These are phyloP conservation scores for Russula vinacea DNA, from an alignment of 768 basidiomycete genomes.

Conservation along the genomic window DNA sequence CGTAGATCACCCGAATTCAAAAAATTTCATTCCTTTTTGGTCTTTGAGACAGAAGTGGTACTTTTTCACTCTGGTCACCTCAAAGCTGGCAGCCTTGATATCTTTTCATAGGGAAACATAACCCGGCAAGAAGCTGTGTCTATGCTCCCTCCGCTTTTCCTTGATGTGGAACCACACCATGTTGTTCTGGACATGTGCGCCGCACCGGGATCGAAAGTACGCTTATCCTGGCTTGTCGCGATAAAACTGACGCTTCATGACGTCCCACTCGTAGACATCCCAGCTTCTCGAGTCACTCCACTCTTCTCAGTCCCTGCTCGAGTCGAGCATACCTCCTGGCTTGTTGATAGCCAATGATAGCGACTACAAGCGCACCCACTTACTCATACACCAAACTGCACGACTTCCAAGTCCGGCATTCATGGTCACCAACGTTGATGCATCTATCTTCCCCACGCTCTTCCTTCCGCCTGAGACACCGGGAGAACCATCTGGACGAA, in stretches of 20 bases:
- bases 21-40: constrained; percentile 92
- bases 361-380: constrained; percentile 89
- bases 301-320: constrained; percentile 61
- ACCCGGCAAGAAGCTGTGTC: constrained; percentile 97
- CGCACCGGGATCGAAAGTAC: constrained; percentile 93
- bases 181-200: constrained; percentile 97
- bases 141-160: constrained; percentile 96
- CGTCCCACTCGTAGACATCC: constrained; percentile 58
- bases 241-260: background rate
- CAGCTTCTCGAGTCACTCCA: constrained; percentile 96
- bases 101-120: constrained; percentile 73
- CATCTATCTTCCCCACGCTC: constrained; percentile 76
- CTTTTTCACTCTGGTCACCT: constrained; percentile 34
- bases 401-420: constrained; percentile 87
- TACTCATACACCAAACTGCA: constrained; percentile 96
- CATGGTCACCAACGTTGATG: constrained; percentile 96
- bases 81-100: background rate
- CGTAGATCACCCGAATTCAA: constrained; percentile 88
- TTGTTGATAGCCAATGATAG: constrained; percentile 94
- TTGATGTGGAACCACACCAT: constrained; percentile 94
- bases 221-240: constrained; percentile 13
- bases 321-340: constrained; percentile 72
- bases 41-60: constrained; percentile 97
- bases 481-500: constrained; percentile 37
- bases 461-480: constrained; percentile 41